These are phyloP conservation scores for Globisporangium carolinianum DNA, from an alignment of 352 stramenopile genomes.

Conservation along the genomic window DNA sequence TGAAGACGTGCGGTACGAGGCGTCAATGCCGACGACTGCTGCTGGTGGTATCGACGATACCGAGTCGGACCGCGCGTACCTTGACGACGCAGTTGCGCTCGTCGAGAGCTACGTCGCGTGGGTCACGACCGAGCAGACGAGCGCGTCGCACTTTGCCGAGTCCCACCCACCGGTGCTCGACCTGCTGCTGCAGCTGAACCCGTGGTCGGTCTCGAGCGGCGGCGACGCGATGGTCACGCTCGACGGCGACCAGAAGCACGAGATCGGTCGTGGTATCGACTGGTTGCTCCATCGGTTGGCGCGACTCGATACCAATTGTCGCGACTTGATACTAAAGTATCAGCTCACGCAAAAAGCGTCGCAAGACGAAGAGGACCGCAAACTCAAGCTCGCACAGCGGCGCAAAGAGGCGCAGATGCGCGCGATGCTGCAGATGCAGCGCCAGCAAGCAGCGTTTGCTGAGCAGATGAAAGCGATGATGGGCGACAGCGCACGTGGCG, in stretches of 20 bases:
- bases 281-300: constrained; percentile 69
- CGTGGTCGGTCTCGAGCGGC: constrained; percentile 51
- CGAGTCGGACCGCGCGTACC: constrained; percentile 35
- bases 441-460: constrained; percentile 73
- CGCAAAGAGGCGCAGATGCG: constrained; percentile 71
- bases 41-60: constrained; percentile 9
- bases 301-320: constrained; percentile 36
- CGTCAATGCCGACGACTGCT: constrained; percentile 26
- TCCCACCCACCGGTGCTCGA: constrained; percentile 39
- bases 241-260: constrained; percentile 79
- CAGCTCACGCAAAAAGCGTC: constrained; percentile 54
- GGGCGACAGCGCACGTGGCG: constrained; percentile 33
- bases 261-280: constrained; percentile 71
- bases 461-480: constrained; percentile 68
- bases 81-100: constrained; percentile 31
- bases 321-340: constrained; percentile 41
- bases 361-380: constrained; percentile 61
- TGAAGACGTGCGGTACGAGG: constrained; percentile 60
- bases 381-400: constrained; percentile 44
- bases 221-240: constrained; percentile 51
- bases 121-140: constrained; percentile 40
- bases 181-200: constrained; percentile 65
- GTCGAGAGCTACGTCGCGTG: constrained; percentile 53
- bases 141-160: constrained; percentile 19
- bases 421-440: constrained; percentile 73